Conservation (phyloP, 768 basidiomycete species). For the Serendipita vermifera region DNA sequence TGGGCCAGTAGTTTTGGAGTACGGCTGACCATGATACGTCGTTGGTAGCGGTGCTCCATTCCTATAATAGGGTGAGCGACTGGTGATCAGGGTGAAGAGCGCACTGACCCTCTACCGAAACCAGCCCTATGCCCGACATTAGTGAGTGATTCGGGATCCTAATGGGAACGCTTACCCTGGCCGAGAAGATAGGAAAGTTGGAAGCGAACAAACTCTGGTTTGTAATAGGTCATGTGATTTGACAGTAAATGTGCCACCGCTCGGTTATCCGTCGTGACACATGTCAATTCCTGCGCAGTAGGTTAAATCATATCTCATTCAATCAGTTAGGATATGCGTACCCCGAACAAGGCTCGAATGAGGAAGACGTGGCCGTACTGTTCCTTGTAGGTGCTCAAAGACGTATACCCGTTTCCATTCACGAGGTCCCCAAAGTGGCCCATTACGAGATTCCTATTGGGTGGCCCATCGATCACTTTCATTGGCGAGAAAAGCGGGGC, state of each 20-base stretch:
- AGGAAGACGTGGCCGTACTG: conserved; percentile 1
- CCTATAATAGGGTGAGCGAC: background rate
- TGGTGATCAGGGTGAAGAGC: background rate
- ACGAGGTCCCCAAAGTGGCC: background rate
- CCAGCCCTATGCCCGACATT: background rate
- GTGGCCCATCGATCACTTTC: background rate
- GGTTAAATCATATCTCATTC: background rate
- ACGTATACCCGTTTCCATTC: background rate
- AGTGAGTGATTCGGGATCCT: background rate
- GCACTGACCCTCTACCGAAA: background rate
- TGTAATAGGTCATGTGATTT: conserved; percentile 7
- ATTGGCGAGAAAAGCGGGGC: background rate
- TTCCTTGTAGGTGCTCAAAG: background rate
- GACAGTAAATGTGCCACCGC: background rate
- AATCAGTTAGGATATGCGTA: background rate
- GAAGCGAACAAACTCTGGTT: conserved; percentile 3
- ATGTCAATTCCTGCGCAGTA: background rate
- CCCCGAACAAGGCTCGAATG: background rate
- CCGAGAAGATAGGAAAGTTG: conserved; percentile 3
- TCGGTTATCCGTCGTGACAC: conserved; percentile 1
- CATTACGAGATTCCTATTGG: background rate
- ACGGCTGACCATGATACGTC: background rate
- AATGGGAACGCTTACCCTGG: background rate
- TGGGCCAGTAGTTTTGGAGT: background rate
- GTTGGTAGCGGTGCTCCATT: background rate